Conservation (phyloP, 345 rosid species). For the Laguncularia racemosa region DNA sequence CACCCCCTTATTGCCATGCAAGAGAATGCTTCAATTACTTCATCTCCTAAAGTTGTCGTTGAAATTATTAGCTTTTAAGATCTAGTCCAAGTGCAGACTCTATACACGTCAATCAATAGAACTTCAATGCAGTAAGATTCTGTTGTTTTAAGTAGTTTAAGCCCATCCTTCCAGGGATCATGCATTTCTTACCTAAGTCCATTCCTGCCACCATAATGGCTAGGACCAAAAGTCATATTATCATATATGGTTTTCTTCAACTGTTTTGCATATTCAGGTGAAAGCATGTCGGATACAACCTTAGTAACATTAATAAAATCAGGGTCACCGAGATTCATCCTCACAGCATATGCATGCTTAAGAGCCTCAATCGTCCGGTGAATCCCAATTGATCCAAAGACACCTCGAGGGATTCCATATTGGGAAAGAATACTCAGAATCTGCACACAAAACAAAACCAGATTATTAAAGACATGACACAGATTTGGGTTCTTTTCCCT, state of each 20-base stretch:
- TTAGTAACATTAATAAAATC: slow-evolving; percentile 28
- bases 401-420: slow-evolving; percentile 30
- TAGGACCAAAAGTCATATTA: slow-evolving; percentile 37
- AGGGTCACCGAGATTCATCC: slow-evolving; percentile 75
- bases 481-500: no score
- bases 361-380: slow-evolving; percentile 55
- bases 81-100: no score
- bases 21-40: no score
- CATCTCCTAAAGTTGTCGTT: no score
- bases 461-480: no score
- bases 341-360: slow-evolving; percentile 49
- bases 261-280: slow-evolving; percentile 37
- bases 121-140: no score
- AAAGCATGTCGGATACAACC: slow-evolving; percentile 53
- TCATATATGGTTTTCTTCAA: slow-evolving; percentile 44
- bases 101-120: no score
- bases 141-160: no score
- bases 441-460: slow-evolving; percentile 3
- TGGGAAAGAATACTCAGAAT: slow-evolving; percentile 47
- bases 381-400: slow-evolving; percentile 36
- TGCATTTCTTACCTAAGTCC: no score
- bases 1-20: no score
- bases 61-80: no score
- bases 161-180: no score
- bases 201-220: slow-evolving; percentile 49